Evolutionary conservation across 306 rosid species (phyloP), one percentile per base, ranked within the genome.

Genomic region (Quercus parvula): DNA sequence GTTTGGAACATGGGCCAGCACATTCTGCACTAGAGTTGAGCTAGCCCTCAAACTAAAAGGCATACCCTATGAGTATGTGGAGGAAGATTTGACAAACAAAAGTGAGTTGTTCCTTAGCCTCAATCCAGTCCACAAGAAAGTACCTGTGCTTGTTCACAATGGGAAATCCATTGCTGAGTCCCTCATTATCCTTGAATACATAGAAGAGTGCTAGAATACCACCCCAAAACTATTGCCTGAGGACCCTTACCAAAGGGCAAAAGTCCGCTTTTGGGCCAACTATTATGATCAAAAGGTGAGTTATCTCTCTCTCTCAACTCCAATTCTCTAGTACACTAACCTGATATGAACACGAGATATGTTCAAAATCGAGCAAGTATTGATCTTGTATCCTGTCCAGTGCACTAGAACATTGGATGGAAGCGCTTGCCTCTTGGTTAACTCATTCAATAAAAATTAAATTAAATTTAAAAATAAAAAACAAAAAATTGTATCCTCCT

Each of bases 41-140:
- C 19, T 87, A 22, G 87, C 88, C 84, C 85, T 83, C 28, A 77
- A 78, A 78, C 82, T 88, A 9, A 88, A 86, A 79, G 85, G 87
- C 77, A 75, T 86, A 78, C 70, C 81, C 28, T 85, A 83, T 69
- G 84, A 81, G 46, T 85, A 81, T 2, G 78, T 74, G 27, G 85
- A 86, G 71, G 86, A 87, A 80, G 85, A 89, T 66, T 51, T 89
- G 9, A 4, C 19, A 77, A 77, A 79, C 72, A 89, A 87, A 57
- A 86, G 86, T n/a, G 70, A 82, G 30, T 54, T 70, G 30, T 77
- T 87, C 12, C 56, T 87, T 19, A 15, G 41, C 68, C 61, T 75
- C 72, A 84, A 89, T 61, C 89, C 84, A 56, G 81, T 77, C 59
- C 86, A 83, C n/a, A 70, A 78, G 20, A 82, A 84, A 38, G 86